phyloP scores from a whole-genome alignment of 108 stramenopile species.

The Cyclostephanos invisitatus region DNA sequence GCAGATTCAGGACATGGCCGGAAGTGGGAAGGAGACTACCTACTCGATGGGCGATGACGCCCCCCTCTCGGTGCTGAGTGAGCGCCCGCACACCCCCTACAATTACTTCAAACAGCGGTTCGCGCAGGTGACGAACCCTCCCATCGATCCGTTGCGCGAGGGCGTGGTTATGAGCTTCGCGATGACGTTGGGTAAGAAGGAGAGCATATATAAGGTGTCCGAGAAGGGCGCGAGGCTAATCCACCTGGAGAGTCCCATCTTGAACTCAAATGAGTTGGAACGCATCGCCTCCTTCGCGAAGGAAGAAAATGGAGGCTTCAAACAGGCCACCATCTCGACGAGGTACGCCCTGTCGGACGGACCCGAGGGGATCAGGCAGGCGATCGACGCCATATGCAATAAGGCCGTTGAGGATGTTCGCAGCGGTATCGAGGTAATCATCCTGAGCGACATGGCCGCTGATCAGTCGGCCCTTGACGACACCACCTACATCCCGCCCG shows the following conservation, averaged over 20 bases:
- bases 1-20: slow-evolving; percentile 96
- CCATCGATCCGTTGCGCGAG: slow-evolving; percentile 97
- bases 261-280: slow-evolving; percentile 79
- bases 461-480: slow-evolving; percentile 62
- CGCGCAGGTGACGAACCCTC: slow-evolving; percentile 98
- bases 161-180: slow-evolving; percentile 96
- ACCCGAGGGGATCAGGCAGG: slow-evolving; percentile 80
- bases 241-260: slow-evolving; percentile 79
- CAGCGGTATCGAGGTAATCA: slow-evolving; percentile 86
- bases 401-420: slow-evolving; percentile 81
- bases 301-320: slow-evolving; percentile 80
- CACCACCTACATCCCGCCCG: slow-evolving; percentile 89
- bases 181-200: slow-evolving; percentile 94
- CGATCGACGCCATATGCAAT: slow-evolving; percentile 84
- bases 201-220: slow-evolving; percentile 91
- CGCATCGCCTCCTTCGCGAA: slow-evolving; percentile 54
- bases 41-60: slow-evolving; percentile 99
- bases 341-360: slow-evolving; percentile 81
- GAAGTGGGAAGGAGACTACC: slow-evolving; percentile 92
- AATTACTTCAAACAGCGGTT: slow-evolving; percentile 98
- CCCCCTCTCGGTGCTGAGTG: slow-evolving; percentile 89
- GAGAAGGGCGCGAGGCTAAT: slow-evolving; percentile 84
- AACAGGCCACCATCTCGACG: slow-evolving; percentile 77
- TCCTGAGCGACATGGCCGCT: slow-evolving; percentile 86
- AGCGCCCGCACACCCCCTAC: slow-evolving; percentile 87